These are phyloP conservation scores for Priceomyces fermenticarens DNA, from an alignment of 805 yeast species.

Conservation along the genomic window DNA sequence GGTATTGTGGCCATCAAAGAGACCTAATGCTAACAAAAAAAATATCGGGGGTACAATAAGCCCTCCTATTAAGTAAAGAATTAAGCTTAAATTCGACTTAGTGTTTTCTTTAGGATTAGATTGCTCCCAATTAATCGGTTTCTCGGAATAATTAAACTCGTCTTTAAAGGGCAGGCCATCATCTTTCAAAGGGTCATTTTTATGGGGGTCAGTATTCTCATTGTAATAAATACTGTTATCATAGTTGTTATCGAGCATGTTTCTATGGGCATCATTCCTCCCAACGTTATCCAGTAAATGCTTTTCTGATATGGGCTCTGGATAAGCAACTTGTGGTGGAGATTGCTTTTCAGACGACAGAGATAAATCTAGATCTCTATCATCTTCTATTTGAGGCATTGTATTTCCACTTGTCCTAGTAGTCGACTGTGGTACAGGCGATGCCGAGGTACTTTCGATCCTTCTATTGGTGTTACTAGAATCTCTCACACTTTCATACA, in stretches of 20 bases:
- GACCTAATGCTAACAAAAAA: constrained; percentile 32
- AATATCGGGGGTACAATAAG: constrained; percentile 37
- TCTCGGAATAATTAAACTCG: not conserved
- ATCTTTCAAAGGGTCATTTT: constrained; percentile 6
- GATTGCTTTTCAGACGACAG: not conserved
- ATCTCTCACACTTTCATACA: constrained; percentile 15
- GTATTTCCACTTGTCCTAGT: not conserved
- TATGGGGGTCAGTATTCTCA: constrained; percentile 4
- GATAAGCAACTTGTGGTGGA: not conserved
- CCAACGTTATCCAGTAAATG: constrained; percentile 11
- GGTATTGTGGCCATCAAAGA: constrained; percentile 27
- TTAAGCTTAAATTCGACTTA: constrained; percentile 11
- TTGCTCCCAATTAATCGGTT: not conserved
- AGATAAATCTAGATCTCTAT: not conserved
- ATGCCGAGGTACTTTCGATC: not conserved
- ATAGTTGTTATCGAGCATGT: constrained; percentile 10
- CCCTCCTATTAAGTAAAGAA: constrained; percentile 27
- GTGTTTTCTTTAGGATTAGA: not conserved
- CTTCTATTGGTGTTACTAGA: not conserved
- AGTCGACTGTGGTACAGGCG: not conserved
- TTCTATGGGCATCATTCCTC: constrained; percentile 13
- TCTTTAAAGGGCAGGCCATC: too few relatives aligned
- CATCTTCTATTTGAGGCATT: not conserved
- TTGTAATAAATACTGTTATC: not conserved
- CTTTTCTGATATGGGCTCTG: constrained; percentile 2